These are phyloP conservation scores for Xylaria sp. DNA, from an alignment of 2,329 filamentous ascomycete species.

Conservation along the genomic window DNA sequence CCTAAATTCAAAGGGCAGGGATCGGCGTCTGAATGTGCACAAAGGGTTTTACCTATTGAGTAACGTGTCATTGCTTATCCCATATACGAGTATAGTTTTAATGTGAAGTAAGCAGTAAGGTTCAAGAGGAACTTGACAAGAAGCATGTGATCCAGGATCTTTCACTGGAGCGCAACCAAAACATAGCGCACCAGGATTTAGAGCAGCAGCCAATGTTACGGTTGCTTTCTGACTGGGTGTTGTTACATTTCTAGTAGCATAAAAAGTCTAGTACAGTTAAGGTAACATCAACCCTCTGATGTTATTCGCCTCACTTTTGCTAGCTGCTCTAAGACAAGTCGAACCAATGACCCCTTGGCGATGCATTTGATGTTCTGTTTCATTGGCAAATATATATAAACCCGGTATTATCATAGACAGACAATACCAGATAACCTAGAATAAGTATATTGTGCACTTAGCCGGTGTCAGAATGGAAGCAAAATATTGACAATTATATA, in stretches of 20 bases:
- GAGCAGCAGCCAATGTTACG: not conserved
- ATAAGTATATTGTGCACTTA: too few species aligned
- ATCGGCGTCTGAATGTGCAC: not conserved
- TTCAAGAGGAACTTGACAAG: not conserved
- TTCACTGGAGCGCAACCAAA: not conserved
- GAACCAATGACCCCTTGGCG: too few species aligned
- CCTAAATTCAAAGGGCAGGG: slow-evolving; percentile 1
- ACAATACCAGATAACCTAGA: too few species aligned
- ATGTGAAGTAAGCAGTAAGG: not conserved
- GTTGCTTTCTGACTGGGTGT: not conserved
- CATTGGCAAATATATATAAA: too few species aligned
- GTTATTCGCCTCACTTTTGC: too few species aligned
- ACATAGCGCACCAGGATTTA: not conserved
- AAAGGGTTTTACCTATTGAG: not conserved
- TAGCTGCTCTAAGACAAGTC: too few species aligned
- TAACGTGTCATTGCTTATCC: not conserved
- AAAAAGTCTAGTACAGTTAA: too few species aligned
- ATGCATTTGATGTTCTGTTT: too few species aligned
- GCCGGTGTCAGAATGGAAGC: too few species aligned
- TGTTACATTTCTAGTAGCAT: not conserved
- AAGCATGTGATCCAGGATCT: not conserved
- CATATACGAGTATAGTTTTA: not conserved
- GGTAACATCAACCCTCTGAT: too few species aligned
- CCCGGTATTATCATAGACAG: too few species aligned
- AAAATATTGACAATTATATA: too few species aligned